Percentiles rank a stretch among this genome's conserved stretches.
Conservation (phyloP, 305 asterid genomes). For the Fraxinus xanthoxyloides region DNA sequence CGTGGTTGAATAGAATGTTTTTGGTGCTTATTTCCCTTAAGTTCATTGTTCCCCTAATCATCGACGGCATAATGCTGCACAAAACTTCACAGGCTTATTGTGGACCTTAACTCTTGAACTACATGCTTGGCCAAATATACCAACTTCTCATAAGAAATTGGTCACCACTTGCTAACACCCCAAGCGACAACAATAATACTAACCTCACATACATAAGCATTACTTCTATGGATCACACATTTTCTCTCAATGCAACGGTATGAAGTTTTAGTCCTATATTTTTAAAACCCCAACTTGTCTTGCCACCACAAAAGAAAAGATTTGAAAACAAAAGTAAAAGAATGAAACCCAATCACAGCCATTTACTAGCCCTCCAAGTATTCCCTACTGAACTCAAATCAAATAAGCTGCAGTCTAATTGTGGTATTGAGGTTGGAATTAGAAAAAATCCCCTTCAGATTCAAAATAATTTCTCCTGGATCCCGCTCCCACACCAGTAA, state of each 20-base stretch:
- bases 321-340: neutral
- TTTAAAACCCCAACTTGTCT: neutral
- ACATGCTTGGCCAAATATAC: neutral
- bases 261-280: neutral
- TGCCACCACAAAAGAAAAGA: neutral
- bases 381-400: neutral
- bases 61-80: neutral
- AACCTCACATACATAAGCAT: neutral
- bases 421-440: neutral
- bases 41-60: neutral
- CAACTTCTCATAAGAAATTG: neutral
- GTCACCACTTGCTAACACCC: neutral
- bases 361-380: neutral
- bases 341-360: neutral
- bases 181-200: neutral
- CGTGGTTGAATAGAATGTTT: neutral
- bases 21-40: neutral
- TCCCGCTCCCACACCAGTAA: neutral
- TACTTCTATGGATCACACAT: neutral
- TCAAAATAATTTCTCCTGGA: neutral
- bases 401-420: neutral
- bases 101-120: neutral
- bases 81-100: neutral
- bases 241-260: neutral
- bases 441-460: neutral